Conservation (phyloP, 2,329 filamentous ascomycete species). For the Arthroderma uncinatum region DNA sequence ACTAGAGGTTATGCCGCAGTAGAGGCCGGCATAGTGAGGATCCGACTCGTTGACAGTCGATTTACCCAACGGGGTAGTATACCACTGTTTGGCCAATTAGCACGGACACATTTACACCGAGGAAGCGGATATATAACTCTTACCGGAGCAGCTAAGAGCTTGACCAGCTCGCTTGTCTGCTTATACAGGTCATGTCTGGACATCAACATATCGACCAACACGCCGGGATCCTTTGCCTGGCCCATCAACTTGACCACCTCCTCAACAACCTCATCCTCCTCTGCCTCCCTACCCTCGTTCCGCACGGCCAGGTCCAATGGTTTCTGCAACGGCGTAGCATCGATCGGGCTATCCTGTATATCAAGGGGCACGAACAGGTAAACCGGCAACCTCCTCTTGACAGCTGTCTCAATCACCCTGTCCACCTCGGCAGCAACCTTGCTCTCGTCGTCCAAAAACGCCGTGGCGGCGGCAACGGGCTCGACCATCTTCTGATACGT, state of each 20-base stretch:
- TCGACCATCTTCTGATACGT: conserved; percentile 16
- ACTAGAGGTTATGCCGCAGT: conserved; percentile 11
- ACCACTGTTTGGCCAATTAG: conserved; percentile 8
- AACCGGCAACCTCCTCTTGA: conserved; percentile 17
- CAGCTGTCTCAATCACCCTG: conserved; percentile 16
- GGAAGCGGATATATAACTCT: neutral
- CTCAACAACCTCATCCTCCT: conserved; percentile 14
- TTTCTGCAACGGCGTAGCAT: conserved; percentile 9
- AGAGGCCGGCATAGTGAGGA: conserved; percentile 11
- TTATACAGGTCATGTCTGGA: conserved; percentile 9
- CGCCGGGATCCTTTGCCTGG: conserved; percentile 11
- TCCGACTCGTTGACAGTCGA: conserved; percentile 13
- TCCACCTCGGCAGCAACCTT: conserved; percentile 19
- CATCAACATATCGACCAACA: conserved; percentile 13
- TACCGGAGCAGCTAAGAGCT: conserved; percentile 12
- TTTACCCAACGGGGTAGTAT: conserved; percentile 13
- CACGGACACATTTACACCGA: neutral
- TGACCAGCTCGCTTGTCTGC: conserved; percentile 11
- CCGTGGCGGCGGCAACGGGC: conserved; percentile 16
- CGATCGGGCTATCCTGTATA: conserved; percentile 14
- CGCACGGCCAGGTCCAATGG: conserved; percentile 12
- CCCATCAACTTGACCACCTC: conserved; percentile 9
- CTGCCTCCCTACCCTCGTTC: conserved; percentile 11
- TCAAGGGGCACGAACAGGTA: conserved; percentile 20
- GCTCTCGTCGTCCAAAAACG: conserved; percentile 19